These are phyloP conservation scores for Salix brachista DNA, from an alignment of 345 rosid species.

Conservation along the genomic window DNA sequence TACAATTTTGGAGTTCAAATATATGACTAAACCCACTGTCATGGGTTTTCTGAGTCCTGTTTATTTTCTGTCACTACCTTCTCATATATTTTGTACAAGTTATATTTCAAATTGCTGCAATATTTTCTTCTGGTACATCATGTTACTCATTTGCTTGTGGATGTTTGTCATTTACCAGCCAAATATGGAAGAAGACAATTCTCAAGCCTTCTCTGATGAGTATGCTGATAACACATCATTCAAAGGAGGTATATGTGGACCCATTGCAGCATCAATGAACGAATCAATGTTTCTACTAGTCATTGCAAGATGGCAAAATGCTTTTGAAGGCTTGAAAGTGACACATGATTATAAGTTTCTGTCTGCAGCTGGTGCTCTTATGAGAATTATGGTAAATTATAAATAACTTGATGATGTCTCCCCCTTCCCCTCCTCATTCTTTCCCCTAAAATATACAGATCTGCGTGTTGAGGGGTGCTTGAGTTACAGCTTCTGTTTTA, in stretches of 20 bases:
- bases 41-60: too few relatives aligned
- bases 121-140: background rate
- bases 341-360: constrained; percentile 72
- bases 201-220: constrained; percentile 29
- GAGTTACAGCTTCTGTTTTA: constrained; percentile 10
- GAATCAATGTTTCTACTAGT: constrained; percentile 84
- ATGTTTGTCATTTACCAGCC: constrained; percentile 38
- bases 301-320: constrained; percentile 73
- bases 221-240: constrained; percentile 42
- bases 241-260: constrained; percentile 80
- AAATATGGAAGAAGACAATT: constrained; percentile 27
- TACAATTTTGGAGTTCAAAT: too few relatives aligned
- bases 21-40: too few relatives aligned
- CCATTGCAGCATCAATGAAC: constrained; percentile 83
- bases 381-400: constrained; percentile 70
- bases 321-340: constrained; percentile 82
- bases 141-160: constrained; percentile 12
- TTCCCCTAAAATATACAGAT: background rate
- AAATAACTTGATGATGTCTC: background rate
- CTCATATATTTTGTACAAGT: background rate
- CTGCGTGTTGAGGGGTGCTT: background rate
- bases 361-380: constrained; percentile 72
- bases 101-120: background rate
- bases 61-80: background rate
- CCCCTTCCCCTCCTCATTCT: background rate